A percentile compares a stretch with the other conserved stretches of the same genome.
These are phyloP conservation scores for Collybiopsis luxurians DNA, from an alignment of 768 basidiomycete genomes.

Conservation along the genomic window DNA sequence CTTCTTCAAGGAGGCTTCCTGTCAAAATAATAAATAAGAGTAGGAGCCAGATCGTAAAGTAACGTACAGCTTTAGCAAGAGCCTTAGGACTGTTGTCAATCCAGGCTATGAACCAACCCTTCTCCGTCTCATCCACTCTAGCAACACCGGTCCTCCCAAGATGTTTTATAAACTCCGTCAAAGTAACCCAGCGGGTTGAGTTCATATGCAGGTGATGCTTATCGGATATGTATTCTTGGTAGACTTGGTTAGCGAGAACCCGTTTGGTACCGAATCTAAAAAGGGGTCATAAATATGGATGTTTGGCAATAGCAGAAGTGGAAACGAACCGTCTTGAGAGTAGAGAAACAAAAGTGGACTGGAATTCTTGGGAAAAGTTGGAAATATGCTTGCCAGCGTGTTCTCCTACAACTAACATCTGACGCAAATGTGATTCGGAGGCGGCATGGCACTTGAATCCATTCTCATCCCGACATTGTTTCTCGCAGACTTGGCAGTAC, in stretches of 20 bases:
- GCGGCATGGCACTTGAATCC: conserved; percentile 95
- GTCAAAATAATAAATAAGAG: conserved; percentile 10
- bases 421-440: conserved; percentile 88
- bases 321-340: conserved; percentile 75
- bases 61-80: conserved; percentile 77
- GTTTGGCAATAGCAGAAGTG: background rate
- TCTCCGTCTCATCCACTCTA: conserved; percentile 96
- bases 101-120: conserved; percentile 98
- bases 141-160: conserved; percentile 84
- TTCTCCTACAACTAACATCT: conserved; percentile 97
- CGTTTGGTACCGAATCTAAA: conserved; percentile 89
- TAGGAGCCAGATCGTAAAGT: conserved; percentile 4
- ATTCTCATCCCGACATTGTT: conserved; percentile 98
- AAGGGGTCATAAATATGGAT: conserved; percentile 3
- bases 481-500: conserved; percentile 99
- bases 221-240: conserved; percentile 97
- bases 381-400: conserved; percentile 89
- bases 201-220: conserved; percentile 98
- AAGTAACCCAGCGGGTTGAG: conserved; percentile 93
- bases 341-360: conserved; percentile 87
- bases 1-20: conserved; percentile 88
- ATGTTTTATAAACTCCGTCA: conserved; percentile 93
- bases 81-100: conserved; percentile 96
- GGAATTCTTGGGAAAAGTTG: conserved; percentile 86
- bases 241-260: conserved; percentile 91